Base-by-base conservation (phyloP, 768 basidiomycete genomes). In the Leccinum sublutescens region DNA sequence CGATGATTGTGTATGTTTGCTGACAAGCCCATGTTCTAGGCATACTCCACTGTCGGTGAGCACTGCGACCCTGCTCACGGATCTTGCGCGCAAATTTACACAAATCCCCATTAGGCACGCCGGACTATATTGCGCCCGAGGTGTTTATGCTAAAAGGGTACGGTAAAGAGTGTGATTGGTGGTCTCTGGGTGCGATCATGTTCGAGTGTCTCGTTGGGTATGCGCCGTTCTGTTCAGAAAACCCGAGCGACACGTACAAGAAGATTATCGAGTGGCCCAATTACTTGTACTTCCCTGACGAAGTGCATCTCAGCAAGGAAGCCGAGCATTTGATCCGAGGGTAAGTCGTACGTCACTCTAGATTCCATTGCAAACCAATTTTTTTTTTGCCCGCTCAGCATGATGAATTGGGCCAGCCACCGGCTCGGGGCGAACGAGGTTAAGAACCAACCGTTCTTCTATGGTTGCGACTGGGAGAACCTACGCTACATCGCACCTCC, bases 111-210 rank as follows among this genome's bases (percentile, higher is more conserved):
- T 19, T 36, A 73, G 72, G 72, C 53, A 73, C 72, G 11, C 72
- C 72, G 33, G 72, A 62, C 52, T 84, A 96, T 83, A 98, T 98
- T 67, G 95, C 95, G 0, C 95, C 95, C 3, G 95, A 98, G 69
- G 96, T 98, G 66, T 98, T 99, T 81, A 76, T 94, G 72, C 89
- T 96, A 79, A 90, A 96, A 70, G 96, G 96, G 5, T 99, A 99
- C 67, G 94, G 95, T 50, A 95, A 96, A 75, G 96, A 98, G 75
- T 98, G 96, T 71, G 96, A 99, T 75, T 99, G 96, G 96, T 99
- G 96, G 96, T 98, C 96, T 38, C 77, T 99, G 56, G 96, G 96
- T 12, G 95, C 96, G 5, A 98, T 99, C 74, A 97, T 95, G 87
- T 99, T 95, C 71, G 96, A 99, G 75, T 98, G 96, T 75, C 80